Conservation (phyloP, 352 stramenopile species). For the Albugo laibachii region DNA sequence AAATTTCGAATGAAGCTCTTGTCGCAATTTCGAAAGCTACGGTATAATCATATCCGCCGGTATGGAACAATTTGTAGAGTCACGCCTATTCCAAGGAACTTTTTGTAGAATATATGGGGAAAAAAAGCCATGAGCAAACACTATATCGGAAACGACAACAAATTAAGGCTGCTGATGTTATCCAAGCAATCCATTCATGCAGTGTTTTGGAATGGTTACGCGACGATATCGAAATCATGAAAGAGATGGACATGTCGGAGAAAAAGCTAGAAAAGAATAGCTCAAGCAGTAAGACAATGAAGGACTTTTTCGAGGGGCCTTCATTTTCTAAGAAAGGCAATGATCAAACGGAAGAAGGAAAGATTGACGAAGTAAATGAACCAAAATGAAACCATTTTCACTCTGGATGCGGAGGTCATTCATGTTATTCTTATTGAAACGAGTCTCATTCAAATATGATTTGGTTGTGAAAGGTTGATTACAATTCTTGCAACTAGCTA, state of each 20-base stretch:
- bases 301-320: too few species aligned
- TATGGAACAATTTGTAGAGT: too few species aligned
- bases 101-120: constrained; percentile 77
- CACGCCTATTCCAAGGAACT: constrained; percentile 38
- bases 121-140: constrained; percentile 75
- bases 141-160: constrained; percentile 69
- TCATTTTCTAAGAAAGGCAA: too few species aligned
- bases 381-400: too few species aligned
- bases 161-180: constrained; percentile 57
- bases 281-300: too few species aligned
- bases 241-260: too few species aligned
- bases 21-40: constrained; percentile 84
- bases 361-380: background rate
- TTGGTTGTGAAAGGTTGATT: too few species aligned
- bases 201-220: constrained; percentile 66
- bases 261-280: too few species aligned
- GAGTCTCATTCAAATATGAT: too few species aligned
- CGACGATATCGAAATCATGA: constrained; percentile 32
- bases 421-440: too few species aligned
- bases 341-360: background rate
- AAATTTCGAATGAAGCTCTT: constrained; percentile 83
- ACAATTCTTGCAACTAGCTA: too few species aligned
- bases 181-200: constrained; percentile 54
- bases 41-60: constrained; percentile 13
- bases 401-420: too few species aligned